Evolutionary conservation across 139 green algal species (phyloP), one percentile per base, ranked within the genome.

Genomic region (Chlamydomonas urium): DNA sequence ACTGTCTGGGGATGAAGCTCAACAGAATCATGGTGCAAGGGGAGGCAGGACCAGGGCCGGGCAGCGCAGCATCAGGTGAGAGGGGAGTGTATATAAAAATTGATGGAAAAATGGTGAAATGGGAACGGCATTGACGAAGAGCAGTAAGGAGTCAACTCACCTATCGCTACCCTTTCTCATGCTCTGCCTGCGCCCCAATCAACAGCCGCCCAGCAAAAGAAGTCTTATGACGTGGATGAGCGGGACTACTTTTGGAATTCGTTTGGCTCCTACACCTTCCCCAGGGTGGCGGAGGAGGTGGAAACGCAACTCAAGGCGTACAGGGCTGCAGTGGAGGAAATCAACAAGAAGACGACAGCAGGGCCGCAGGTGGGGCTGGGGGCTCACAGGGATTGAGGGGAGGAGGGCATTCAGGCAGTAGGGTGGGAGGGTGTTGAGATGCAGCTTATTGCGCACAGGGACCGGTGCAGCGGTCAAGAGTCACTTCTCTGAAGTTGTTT

Each of bases 311-410:
- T 94, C 6, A 56, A 57, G 23, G 63, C 89, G 70, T 99, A 98
- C 79, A 94, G 95, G 47, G 78, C 77, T 1, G 88, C 92, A 1
- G 87, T 98, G 38, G 90, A 97, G 66, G 93, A 97, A 32, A 87
- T 99, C 29, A 99, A 97, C 76, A 77, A 79, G 26, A 77, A 89
- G 71, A 90, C 90, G 14, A 75, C 73, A 0, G 75, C 63, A 2
- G 79, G 60, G 38, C 58, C 8, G 58, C 75, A 66, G 75, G 66
- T n/a, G 67, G 31, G n/a, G 36, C 42, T 53, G n/a, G n/a, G n/a
- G n/a, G 5, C 10, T 24, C 38, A 24, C 37, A 59, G 3, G 4
- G 10, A 26, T 69, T 48, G 34, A 4, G n/a, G n/a, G n/a, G n/a
- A n/a, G n/a, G n/a, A n/a, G n/a, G n/a, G n/a, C n/a, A n/a, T n/a